Percentiles rank a stretch among this genome's conserved stretches.
Evolutionary conservation across 108 stramenopile genomes (phyloP).

Genomic region (Cyclostephanos tholiformis): DNA sequence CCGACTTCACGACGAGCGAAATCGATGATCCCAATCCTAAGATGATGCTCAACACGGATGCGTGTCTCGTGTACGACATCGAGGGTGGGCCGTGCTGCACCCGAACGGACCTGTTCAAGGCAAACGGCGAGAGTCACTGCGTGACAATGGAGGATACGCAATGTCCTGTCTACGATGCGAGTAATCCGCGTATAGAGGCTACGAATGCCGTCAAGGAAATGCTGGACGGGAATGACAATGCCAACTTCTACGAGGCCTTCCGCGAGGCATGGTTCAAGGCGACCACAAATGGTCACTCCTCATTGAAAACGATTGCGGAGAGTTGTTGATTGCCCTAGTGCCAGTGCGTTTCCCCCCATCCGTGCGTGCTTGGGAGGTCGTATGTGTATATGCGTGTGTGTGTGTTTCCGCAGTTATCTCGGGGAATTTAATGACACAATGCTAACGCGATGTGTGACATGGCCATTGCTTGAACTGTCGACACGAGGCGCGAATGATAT

Average conservation of each 20-base stretch:
- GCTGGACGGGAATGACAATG: slow-evolving; percentile 32
- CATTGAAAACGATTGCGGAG: slow-evolving; percentile 13
- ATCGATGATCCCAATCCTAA: slow-evolving; percentile 22
- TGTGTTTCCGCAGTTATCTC: too few species aligned
- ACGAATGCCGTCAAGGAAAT: slow-evolving; percentile 26
- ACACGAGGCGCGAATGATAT: too few species aligned
- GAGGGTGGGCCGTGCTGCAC: slow-evolving; percentile 42
- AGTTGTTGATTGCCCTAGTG: slow-evolving; percentile 4
- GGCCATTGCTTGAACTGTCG: too few species aligned
- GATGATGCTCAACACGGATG: slow-evolving; percentile 58
- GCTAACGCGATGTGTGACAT: too few species aligned
- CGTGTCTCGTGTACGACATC: slow-evolving; percentile 50
- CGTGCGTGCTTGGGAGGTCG: neutral
- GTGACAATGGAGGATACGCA: slow-evolving; percentile 14
- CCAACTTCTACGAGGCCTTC: slow-evolving; percentile 44
- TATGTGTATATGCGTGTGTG: slow-evolving; percentile 8
- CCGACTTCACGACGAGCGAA: slow-evolving; percentile 34
- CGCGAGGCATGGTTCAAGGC: slow-evolving; percentile 46
- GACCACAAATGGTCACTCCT: slow-evolving; percentile 29
- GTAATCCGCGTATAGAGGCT: slow-evolving; percentile 24
- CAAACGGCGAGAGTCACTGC: slow-evolving; percentile 37
- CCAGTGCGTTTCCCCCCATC: too few species aligned
- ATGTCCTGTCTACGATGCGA: slow-evolving; percentile 13
- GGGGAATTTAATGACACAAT: too few species aligned
- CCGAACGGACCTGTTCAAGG: slow-evolving; percentile 41